phyloP scores from a whole-genome alignment of 306 rosid genomes.

The Trichosanthes truncata region DNA sequence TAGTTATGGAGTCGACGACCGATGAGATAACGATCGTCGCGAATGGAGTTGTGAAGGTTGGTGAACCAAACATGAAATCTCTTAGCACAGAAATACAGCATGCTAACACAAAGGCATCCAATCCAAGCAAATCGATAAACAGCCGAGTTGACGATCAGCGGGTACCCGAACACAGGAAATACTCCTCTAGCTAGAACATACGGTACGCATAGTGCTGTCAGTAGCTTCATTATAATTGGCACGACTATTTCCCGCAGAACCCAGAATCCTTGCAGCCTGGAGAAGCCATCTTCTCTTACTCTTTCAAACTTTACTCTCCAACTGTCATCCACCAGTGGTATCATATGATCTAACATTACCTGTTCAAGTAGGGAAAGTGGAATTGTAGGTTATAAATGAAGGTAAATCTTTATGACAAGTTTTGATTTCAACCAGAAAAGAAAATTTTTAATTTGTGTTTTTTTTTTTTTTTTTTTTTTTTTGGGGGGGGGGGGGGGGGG shows the following conservation, averaged over 20 bases:
- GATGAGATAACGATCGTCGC: conserved; percentile 86
- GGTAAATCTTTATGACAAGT: background rate
- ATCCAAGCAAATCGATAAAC: conserved; percentile 97
- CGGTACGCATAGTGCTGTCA: conserved; percentile 90
- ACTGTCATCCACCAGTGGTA: conserved; percentile 88
- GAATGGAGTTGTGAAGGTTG: conserved; percentile 95
- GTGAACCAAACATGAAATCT: conserved; percentile 98
- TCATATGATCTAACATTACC: conserved; percentile 99
- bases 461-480: no score
- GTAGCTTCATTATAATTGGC: conserved; percentile 85
- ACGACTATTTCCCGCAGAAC: conserved; percentile 90
- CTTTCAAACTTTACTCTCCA: conserved; percentile 94
- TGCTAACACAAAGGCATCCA: conserved; percentile 84
- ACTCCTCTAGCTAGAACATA: conserved; percentile 90
- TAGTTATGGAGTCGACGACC: conserved; percentile 95
- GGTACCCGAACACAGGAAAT: conserved; percentile 89
- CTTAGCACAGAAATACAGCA: conserved; percentile 81
- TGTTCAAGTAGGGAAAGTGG: conserved; percentile 13
- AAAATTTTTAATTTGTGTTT: no score
- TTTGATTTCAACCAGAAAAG: background rate
- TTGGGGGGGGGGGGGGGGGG: no score
- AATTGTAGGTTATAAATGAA: background rate
- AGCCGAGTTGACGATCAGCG: conserved; percentile 86
- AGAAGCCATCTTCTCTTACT: conserved; percentile 95
- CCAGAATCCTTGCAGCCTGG: conserved; percentile 96